Evolutionary conservation across 257 asterid species (phyloP), one percentile per base, ranked within the genome.

Genomic region (Agastache rugosa): DNA sequence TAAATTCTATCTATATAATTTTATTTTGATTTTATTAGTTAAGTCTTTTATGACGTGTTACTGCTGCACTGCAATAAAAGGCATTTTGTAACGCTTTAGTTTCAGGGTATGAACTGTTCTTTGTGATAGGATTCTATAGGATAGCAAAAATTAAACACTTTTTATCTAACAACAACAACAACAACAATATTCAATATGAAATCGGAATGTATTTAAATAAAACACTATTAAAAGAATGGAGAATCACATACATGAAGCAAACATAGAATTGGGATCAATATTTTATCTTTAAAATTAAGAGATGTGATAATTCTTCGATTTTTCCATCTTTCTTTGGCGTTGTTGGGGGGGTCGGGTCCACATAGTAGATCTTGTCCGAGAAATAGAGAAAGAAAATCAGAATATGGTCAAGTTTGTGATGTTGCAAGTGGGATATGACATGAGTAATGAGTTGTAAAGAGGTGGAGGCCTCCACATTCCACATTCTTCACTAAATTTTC

Each of bases 371-470:
- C 66, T 22, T 67, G 65, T 67, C 78, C 55, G 60, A 72, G 58
- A 72, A 71, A 78, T 20, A 51, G 71, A 55, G 63, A 12, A 19
- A 3, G 12, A 25, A 51, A 70, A 63, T 62, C 19, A 39, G 58
- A 2, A 77, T 34, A 12, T 69, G 64, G 68, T 63, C 77, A 70
- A 70, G 39, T 59, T 66, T 59, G 45, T 15, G 75, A 44, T 54
- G 51, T 75, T 37, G 71, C 31, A n/a, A 34, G 73, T 75, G 78
- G 75, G 65, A 67, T 8, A 31, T 75, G 80, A 79, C 65, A 79
- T 25, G 37, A 51, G 74, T 47, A 9, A 41, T 75, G 63, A 71
- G 77, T 75, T 79, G 79, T 61, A 75, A 65, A 80, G 75, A 58
- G 68, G 12, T 53, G 54, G 69, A 29, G 39, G 58, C 58, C 73